Conservation (phyloP, 2,329 filamentous ascomycete genomes). For the Fusarium denticulatum region DNA sequence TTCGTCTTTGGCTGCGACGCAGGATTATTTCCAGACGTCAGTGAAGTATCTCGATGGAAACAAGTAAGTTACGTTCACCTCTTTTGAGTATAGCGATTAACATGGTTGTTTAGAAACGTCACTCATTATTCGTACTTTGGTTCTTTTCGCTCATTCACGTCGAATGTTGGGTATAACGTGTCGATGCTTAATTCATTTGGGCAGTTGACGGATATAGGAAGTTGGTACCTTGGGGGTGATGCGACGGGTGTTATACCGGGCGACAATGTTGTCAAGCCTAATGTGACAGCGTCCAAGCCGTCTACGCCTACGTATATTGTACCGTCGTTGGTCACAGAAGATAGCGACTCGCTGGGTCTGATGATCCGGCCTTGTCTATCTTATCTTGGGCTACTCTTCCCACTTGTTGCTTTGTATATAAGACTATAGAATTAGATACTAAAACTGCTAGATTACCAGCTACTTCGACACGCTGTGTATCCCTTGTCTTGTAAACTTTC, state of each 20-base stretch:
- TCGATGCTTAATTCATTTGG: background rate
- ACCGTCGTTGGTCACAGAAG: background rate
- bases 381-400: fast-evolving
- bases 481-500: fast-evolving
- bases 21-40: background rate
- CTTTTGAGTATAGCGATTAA: background rate
- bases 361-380: background rate
- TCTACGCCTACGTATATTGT: background rate
- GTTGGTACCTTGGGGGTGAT: background rate
- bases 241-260: background rate
- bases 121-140: background rate
- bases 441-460: fast-evolving
- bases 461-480: fast-evolving
- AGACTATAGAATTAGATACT: background rate
- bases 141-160: background rate
- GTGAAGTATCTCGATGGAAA: background rate
- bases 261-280: background rate
- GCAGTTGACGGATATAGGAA: background rate
- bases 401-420: background rate
- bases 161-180: background rate
- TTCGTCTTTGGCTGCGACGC: background rate
- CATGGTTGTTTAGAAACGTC: background rate
- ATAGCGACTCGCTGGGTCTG: background rate
- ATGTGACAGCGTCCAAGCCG: background rate
- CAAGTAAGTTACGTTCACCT: background rate